Evolutionary conservation across 2,329 filamentous ascomycete genomes (phyloP), one percentile per base, ranked within the genome.

Genomic region (Alternaria viburni): DNA sequence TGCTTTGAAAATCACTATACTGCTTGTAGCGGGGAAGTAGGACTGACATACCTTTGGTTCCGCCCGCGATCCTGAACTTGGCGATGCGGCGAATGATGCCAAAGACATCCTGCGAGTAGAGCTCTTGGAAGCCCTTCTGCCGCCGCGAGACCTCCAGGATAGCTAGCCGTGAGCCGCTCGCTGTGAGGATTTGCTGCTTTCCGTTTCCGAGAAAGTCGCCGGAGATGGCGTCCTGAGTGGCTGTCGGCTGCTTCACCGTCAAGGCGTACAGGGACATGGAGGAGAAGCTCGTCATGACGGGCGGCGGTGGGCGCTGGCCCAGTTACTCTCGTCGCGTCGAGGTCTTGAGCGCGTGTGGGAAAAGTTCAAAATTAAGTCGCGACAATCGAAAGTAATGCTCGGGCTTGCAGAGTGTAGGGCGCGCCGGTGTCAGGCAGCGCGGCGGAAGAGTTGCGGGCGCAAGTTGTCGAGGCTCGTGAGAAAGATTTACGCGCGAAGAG

Each of bases 221-320:
- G 64, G 97, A 87, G 69, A 97, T 91, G 68, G 96, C 94, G 82
- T 97, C 91, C 54, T 91, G 93, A 76, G 97, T 89, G 64, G 93
- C 91, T 70, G 93, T 94, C 32, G 96, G 93, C 73, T 93, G 91
- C 83, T 97, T 93, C 77, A 99, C 90, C 72, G 96, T 98, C 84
- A 99, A 87, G 76, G 93, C 96, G 85, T 99, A 99, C 84, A 99
- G 90, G 81, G 97, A 97, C 93, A 97, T 97, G 81, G 95, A 95
- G 70, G 94, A 97, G 66, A 95, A 97, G 80, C 94, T 97, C 85
- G 96, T 95, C 96, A 98, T 98, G 79, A 63, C 85, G 83, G 80
- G 78, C 74, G 65, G 64, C 63, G 69, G 75, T 63, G 77, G 75
- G 75, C 77, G 62, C 71, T 57, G 66, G 73, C 74, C 75, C 73